Base-by-base conservation (phyloP, 1,284 basidiomycete species). In the Tilletia caries region DNA sequence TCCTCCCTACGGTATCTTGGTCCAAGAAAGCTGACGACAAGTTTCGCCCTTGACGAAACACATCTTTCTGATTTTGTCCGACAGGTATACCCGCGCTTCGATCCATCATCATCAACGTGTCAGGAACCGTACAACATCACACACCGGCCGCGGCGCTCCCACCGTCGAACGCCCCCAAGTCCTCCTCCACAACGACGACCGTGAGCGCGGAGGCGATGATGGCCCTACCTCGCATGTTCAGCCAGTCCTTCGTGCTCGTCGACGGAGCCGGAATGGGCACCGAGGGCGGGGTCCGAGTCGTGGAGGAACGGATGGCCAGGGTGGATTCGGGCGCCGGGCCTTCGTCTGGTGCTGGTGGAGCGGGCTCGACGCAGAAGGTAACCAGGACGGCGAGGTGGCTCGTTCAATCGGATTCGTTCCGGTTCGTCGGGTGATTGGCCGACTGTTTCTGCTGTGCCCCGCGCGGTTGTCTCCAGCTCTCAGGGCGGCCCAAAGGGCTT, bases 371-470 rank as follows among this genome's bases (percentile, higher is more conserved):
- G 10, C 48, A 33, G 29, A 29, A 25, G 32, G 20, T 62, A 13
- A 29, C 20, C 12, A 29, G 58, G 58, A 62, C 58, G 58, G 58
- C 58, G 33, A 62, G 58, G 33, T 62, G 58, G 58, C 32, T 33
- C 23, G 33, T 62, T 10, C 58, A 62, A 29, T 62, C 58, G 32
- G 58, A 62, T 18, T 62, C 58, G 33, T 62, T 62, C 58, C 58
- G 58, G 15, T 62, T 62, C 32, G 58, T 62, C 29, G 58, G 58
- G 10, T 62, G 48, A 50, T n/a, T n/a, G n/a, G n/a, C n/a, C n/a
- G n/a, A n/a, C n/a, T n/a, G n/a, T n/a, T n/a, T n/a, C n/a, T n/a
- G n/a, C n/a, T n/a, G n/a, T n/a, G n/a, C n/a, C n/a, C n/a, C n/a
- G n/a, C n/a, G n/a, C n/a, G n/a, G n/a, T n/a, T n/a, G n/a, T n/a